These are phyloP conservation scores for Wallacemonas sp. DNA, from an alignment of 208 protist genomes.

Conservation along the genomic window DNA sequence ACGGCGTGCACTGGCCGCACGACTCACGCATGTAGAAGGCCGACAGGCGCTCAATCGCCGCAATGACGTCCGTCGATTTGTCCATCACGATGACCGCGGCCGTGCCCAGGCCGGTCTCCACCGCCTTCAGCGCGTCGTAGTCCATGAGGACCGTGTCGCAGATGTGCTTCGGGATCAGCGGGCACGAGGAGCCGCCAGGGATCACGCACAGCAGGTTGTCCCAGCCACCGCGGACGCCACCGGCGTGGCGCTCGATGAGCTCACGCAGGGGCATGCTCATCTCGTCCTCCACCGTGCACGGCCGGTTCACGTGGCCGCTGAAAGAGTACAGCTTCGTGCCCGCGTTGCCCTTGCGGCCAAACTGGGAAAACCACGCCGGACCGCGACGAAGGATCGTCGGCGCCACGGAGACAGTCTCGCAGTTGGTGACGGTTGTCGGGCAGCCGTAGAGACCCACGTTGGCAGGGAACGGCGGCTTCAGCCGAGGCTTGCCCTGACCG, in stretches of 20 bases:
- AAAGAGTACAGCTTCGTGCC: constrained; percentile 99
- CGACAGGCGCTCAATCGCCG: constrained; percentile 94
- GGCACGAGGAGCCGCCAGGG: constrained; percentile 97
- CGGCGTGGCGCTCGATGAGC: constrained; percentile 97
- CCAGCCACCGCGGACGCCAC: constrained; percentile 98
- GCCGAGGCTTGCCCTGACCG: constrained; percentile 96
- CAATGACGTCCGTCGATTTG: constrained; percentile 97
- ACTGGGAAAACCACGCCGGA: constrained; percentile 95
- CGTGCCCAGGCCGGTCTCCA: constrained; percentile 97
- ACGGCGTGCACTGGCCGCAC: constrained; percentile 99
- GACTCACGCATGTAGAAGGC: constrained; percentile 98
- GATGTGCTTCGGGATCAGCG: constrained; percentile 94
- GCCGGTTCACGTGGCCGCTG: constrained; percentile 98
- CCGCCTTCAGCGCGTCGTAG: constrained; percentile 96
- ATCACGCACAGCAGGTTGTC: constrained; percentile 98
- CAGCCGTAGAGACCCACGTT: constrained; percentile 98
- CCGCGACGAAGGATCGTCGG: constrained; percentile 95
- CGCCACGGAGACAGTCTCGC: constrained; percentile 97
- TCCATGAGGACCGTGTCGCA: constrained; percentile 98
- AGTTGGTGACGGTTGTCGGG: constrained; percentile 99
- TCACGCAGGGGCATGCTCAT: constrained; percentile 98
- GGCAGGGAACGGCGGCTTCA: constrained; percentile 99
- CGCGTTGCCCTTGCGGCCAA: constrained; percentile 97
- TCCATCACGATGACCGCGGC: constrained; percentile 99
- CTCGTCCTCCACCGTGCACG: constrained; percentile 98